Percentiles rank a stretch among this genome's conserved stretches.
phyloP scores from a whole-genome alignment of 2,329 filamentous ascomycete genomes.

The Fusarium ramigenum region DNA sequence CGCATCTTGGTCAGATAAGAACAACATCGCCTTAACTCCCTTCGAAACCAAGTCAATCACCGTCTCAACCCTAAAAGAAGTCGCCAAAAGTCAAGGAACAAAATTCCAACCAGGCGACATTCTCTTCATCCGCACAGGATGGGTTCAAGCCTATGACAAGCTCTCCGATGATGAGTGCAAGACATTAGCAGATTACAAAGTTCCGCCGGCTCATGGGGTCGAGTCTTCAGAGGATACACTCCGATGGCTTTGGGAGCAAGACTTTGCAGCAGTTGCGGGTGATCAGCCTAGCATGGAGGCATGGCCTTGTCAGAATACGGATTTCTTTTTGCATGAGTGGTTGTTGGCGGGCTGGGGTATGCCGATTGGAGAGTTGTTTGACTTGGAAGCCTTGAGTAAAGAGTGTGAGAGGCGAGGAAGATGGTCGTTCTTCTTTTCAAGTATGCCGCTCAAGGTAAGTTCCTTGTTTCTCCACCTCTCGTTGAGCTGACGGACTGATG shows the following conservation, averaged over 20 bases:
- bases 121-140: constrained; percentile 65
- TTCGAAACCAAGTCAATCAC: constrained; percentile 56
- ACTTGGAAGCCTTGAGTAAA: constrained; percentile 51
- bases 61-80: constrained; percentile 52
- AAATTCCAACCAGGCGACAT: constrained; percentile 62
- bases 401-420: constrained; percentile 46
- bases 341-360: constrained; percentile 61
- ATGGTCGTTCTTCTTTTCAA: constrained; percentile 53
- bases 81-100: constrained; percentile 55
- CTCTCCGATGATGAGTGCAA: constrained; percentile 50
- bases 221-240: constrained; percentile 59
- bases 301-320: constrained; percentile 50
- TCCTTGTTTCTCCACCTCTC: accelerated
- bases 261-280: constrained; percentile 64
- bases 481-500: not conserved
- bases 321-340: constrained; percentile 54
- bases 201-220: constrained; percentile 53
- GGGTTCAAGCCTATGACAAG: constrained; percentile 54
- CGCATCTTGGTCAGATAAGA: constrained; percentile 53
- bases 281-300: constrained; percentile 64
- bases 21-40: constrained; percentile 49
- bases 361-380: constrained; percentile 60
- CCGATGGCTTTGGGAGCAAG: constrained; percentile 66
- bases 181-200: constrained; percentile 44
- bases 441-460: constrained; percentile 28